phyloP scores from a whole-genome alignment of 495 filamentous ascomycete species.

The Echria macrotheca region DNA sequence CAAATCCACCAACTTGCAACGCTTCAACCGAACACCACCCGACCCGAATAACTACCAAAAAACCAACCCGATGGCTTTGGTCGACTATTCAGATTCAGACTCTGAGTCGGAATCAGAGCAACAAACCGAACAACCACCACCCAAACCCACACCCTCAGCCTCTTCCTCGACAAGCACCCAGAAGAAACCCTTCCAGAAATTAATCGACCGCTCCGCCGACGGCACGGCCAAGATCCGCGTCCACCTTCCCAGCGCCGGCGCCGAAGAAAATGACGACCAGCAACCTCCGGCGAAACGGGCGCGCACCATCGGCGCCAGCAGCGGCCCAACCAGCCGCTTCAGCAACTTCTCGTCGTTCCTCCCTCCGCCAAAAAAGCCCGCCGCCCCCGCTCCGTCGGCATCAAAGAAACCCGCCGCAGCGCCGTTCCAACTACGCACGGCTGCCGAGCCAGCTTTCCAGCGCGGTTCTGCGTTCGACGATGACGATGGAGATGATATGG shows the following conservation, averaged over 20 bases:
- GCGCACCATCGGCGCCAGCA: constrained; percentile 49
- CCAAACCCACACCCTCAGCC: constrained; percentile 25
- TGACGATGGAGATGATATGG: constrained; percentile 15
- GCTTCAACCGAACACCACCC: too few relatives aligned
- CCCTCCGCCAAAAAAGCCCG: constrained; percentile 69
- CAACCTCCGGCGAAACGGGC: constrained; percentile 69
- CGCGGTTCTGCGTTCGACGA: constrained; percentile 29
- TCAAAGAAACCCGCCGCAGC: constrained; percentile 35
- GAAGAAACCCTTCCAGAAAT: constrained; percentile 62
- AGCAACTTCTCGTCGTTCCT: constrained; percentile 79
- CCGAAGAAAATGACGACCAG: constrained; percentile 38
- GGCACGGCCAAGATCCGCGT: constrained; percentile 67
- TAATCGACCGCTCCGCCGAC: constrained; percentile 72
- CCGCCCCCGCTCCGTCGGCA: neutral
- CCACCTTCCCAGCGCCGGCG: constrained; percentile 48
- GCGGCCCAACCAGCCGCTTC: constrained; percentile 44
- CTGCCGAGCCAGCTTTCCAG: constrained; percentile 71
- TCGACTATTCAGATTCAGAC: constrained; percentile 84
- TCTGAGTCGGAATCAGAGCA: constrained; percentile 58
- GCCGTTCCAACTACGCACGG: constrained; percentile 69
- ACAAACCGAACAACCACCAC: constrained; percentile 23
- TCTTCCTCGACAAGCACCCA: constrained; percentile 25
- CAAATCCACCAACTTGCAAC: too few relatives aligned
- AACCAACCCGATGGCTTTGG: constrained; percentile 72
- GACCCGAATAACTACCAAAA: too few relatives aligned